Percentiles rank a stretch among this genome's conserved stretches.
Conservation (phyloP, 192 early-diverging fungal genomes). For the Gryganskiella cystojenkinii region DNA sequence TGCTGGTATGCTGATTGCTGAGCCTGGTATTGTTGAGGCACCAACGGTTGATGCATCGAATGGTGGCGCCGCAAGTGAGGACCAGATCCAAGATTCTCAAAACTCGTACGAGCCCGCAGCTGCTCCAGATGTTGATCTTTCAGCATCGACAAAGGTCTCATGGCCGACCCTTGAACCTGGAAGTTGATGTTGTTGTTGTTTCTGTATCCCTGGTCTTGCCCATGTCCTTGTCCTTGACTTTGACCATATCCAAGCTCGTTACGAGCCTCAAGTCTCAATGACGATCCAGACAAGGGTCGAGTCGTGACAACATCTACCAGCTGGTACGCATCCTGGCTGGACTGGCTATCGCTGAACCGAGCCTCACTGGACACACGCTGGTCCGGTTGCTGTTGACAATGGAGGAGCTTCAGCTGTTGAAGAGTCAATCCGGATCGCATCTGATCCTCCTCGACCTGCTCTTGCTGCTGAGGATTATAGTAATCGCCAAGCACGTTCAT, state of each 20-base stretch:
- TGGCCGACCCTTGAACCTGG: slow-evolving; percentile 15
- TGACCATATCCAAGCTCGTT: slow-evolving; percentile 14
- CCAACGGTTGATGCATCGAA: slow-evolving; percentile 21
- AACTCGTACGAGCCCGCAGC: not conserved
- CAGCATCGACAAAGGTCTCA: not conserved
- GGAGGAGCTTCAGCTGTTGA: slow-evolving; percentile 39
- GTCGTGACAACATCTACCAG: slow-evolving; percentile 40
- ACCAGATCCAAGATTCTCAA: not conserved
- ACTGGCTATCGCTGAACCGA: slow-evolving; percentile 21
- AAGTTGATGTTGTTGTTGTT: slow-evolving; percentile 11
- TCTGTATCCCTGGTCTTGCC: not conserved
- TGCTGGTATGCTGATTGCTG: too few relatives aligned
- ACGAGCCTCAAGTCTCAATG: not conserved
- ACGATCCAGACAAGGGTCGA: slow-evolving; percentile 33
- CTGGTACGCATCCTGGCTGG: slow-evolving; percentile 42
- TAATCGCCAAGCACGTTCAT: slow-evolving; percentile 2
- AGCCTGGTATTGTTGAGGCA: not conserved
- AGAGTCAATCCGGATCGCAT: slow-evolving; percentile 23
- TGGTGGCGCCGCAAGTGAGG: slow-evolving; percentile 30
- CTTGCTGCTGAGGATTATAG: slow-evolving; percentile 8
- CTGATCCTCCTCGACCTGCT: slow-evolving; percentile 11
- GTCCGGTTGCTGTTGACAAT: slow-evolving; percentile 11
- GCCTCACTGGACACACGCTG: slow-evolving; percentile 25
- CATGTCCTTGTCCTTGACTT: slow-evolving; percentile 1
- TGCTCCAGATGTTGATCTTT: not conserved